phyloP scores from a whole-genome alignment of 768 basidiomycete species.

The Grammothele lineata region DNA sequence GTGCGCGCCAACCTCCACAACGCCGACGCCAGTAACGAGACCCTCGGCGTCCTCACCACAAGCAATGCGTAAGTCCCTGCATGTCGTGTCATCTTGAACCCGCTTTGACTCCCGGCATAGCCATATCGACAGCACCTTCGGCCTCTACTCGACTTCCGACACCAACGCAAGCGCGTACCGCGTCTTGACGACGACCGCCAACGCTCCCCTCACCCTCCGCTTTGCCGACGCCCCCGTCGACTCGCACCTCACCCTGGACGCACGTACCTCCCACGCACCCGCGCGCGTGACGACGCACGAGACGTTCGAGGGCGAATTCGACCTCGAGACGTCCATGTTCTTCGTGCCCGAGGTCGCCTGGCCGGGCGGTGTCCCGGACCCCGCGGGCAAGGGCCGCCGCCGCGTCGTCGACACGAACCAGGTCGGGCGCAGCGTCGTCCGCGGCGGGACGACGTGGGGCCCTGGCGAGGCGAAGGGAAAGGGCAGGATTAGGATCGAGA shows the following conservation, averaged over 20 bases:
- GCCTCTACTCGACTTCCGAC: constrained; percentile 27
- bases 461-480: too few species aligned
- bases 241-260: constrained; percentile 29
- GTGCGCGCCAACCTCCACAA: constrained; percentile 25
- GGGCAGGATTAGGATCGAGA: too few species aligned
- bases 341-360: constrained; percentile 18
- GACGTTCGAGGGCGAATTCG: constrained; percentile 41
- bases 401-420: too few species aligned
- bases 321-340: constrained; percentile 23
- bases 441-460: too few species aligned
- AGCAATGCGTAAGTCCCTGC: constrained; percentile 38
- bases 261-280: constrained; percentile 26
- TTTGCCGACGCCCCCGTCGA: constrained; percentile 32
- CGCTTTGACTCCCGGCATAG: constrained; percentile 21
- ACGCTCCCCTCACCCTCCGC: constrained; percentile 26
- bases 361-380: constrained; percentile 25
- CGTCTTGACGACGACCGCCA: constrained; percentile 27
- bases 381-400: constrained; percentile 31
- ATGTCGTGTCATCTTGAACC: neutral
- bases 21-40: constrained; percentile 11
- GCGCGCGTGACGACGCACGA: constrained; percentile 27
- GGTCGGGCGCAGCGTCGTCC: too few species aligned
- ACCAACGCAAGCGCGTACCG: constrained; percentile 28
- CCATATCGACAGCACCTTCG: constrained; percentile 28
- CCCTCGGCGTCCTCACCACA: constrained; percentile 30